A percentile compares a stretch with the other conserved stretches of the same genome.
Evolutionary conservation across 768 basidiomycete genomes (phyloP).

Genomic region (Kwoniella botswanensis): DNA sequence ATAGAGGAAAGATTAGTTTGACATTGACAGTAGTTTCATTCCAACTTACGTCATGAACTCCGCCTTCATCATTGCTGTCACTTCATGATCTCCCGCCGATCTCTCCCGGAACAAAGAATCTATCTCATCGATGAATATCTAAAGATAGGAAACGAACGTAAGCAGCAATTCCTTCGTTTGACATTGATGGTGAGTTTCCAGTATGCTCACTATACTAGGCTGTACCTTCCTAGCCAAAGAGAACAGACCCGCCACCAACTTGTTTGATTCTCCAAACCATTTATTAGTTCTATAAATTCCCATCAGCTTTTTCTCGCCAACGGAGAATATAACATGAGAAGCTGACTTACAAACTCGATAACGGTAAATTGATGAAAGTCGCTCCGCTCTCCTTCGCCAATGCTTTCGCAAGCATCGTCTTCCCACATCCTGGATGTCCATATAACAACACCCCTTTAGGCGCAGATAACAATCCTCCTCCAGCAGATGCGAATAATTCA

Average conservation of each 20-base stretch:
- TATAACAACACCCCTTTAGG: constrained; percentile 96
- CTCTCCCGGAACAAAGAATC: constrained; percentile 92
- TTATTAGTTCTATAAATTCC: constrained; percentile 46
- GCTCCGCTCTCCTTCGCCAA: constrained; percentile 96
- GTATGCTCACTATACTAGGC: constrained; percentile 70
- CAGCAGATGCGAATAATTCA: constrained; percentile 77
- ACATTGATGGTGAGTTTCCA: background rate
- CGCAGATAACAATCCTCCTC: constrained; percentile 72
- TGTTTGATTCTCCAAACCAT: constrained; percentile 91
- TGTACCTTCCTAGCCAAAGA: constrained; percentile 91
- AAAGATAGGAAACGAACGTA: background rate
- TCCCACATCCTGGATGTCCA: constrained; percentile 97
- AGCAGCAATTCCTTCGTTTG: background rate
- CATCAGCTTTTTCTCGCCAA: constrained; percentile 15
- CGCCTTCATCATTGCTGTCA: constrained; percentile 98
- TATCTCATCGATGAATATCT: constrained; percentile 98
- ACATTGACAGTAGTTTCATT: too few species aligned
- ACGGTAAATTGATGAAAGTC: constrained; percentile 88
- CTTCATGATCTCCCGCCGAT: constrained; percentile 88
- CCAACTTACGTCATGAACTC: constrained; percentile 59
- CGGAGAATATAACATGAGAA: background rate
- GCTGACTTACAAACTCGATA: constrained; percentile 65
- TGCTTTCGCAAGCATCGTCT: constrained; percentile 99
- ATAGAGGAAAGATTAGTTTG: too few species aligned
- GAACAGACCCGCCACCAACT: constrained; percentile 92